Evolutionary conservation across 176 grass and related monocot genomes (phyloP).

Genomic region (Avena insularis): DNA sequence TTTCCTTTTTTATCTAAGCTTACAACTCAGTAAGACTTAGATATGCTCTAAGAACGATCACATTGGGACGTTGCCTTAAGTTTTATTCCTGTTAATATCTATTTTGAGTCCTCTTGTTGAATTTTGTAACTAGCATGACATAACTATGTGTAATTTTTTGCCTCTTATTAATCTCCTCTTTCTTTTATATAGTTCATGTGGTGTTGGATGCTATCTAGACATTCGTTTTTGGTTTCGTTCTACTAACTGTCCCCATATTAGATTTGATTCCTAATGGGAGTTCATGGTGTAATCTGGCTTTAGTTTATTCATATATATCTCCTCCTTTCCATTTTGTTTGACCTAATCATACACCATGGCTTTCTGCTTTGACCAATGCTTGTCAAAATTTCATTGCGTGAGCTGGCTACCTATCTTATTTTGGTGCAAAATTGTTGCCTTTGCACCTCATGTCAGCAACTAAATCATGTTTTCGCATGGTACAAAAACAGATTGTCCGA

Average conservation of each 20-base stretch:
- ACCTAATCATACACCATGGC: not conserved
- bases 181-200: too few relatives aligned
- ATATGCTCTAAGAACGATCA: slow-evolving; percentile 3
- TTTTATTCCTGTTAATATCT: not conserved
- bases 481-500: not conserved
- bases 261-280: not conserved
- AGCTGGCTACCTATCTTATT: not conserved
- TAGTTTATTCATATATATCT: not conserved
- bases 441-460: not conserved
- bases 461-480: not conserved
- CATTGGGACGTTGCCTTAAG: not conserved
- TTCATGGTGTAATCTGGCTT: not conserved
- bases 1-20: not conserved
- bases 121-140: not conserved
- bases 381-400: not conserved
- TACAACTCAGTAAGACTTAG: not conserved
- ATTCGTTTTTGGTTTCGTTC: not conserved
- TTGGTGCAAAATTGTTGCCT: not conserved
- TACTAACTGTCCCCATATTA: not conserved
- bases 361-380: not conserved
- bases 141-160: too few relatives aligned
- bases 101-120: not conserved
- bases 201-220: too few relatives aligned
- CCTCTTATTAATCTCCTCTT: too few relatives aligned
- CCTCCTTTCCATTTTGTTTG: not conserved